phyloP scores from a whole-genome alignment of 2,329 filamentous ascomycete genomes.

The Grosmannia huntii region DNA sequence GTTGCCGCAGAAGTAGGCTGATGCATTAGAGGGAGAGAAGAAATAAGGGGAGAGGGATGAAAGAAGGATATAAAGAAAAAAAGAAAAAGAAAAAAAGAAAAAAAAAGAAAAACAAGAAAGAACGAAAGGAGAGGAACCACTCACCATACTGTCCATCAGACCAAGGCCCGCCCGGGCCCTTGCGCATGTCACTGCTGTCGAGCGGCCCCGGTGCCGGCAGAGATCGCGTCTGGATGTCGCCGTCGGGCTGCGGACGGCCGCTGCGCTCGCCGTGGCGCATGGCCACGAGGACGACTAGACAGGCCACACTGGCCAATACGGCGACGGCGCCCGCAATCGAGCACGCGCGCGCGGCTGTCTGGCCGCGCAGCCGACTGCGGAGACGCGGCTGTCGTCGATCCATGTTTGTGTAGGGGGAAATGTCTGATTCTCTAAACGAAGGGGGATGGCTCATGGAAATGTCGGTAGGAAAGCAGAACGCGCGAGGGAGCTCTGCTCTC shows the following conservation, averaged over 20 bases:
- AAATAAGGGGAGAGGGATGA: background rate
- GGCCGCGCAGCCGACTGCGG: background rate
- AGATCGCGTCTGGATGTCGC: background rate
- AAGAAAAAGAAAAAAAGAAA: background rate
- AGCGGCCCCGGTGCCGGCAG: constrained; percentile 3
- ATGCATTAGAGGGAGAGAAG: background rate
- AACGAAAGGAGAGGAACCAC: background rate
- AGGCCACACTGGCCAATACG: background rate
- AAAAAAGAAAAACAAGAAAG: background rate
- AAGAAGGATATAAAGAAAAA: background rate
- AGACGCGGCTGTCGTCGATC: background rate
- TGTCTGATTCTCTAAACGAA: background rate
- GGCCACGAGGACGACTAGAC: background rate
- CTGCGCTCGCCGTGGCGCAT: background rate
- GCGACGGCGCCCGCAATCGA: background rate
- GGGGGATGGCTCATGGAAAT: too few species aligned
- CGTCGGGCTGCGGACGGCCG: background rate
- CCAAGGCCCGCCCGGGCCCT: constrained; percentile 9
- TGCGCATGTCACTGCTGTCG: background rate
- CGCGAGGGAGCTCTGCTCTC: too few species aligned
- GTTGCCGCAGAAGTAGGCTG: constrained; percentile 11
- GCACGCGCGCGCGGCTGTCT: background rate
- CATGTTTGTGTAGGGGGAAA: background rate
- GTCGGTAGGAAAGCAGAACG: too few species aligned
- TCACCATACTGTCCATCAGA: constrained; percentile 8